Evolutionary conservation across 2,329 filamentous ascomycete species (phyloP).

Genomic region (Mollisia scopiformis): DNA sequence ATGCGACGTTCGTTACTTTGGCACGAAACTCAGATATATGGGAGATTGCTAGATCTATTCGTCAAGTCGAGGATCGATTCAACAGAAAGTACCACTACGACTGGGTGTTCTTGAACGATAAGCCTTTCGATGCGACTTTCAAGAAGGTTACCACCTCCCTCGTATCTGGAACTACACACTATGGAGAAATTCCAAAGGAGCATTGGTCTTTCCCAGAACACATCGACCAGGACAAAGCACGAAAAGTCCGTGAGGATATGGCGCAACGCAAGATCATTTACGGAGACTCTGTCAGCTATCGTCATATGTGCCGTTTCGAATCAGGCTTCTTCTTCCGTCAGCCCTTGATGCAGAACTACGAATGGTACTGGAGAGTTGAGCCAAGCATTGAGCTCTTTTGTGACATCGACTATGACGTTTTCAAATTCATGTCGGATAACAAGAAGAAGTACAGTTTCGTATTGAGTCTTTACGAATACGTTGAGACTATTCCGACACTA

Average conservation of each 20-base stretch:
- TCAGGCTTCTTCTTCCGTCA: slow-evolving; percentile 99
- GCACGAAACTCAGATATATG: slow-evolving; percentile 92
- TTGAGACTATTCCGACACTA: slow-evolving; percentile 89
- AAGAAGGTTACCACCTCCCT: slow-evolving; percentile 88
- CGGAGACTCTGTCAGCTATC: slow-evolving; percentile 93
- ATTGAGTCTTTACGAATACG: slow-evolving; percentile 93
- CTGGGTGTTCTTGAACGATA: slow-evolving; percentile 98
- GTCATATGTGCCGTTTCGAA: slow-evolving; percentile 99
- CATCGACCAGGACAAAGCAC: slow-evolving; percentile 94
- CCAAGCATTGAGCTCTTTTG: slow-evolving; percentile 96
- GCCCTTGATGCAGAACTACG: slow-evolving; percentile 89
- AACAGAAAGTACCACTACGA: slow-evolving; percentile 97
- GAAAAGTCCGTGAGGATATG: slow-evolving; percentile 93
- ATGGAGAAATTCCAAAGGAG: slow-evolving; percentile 85
- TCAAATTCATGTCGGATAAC: slow-evolving; percentile 94
- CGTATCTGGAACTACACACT: slow-evolving; percentile 90
- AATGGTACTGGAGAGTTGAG: slow-evolving; percentile 99
- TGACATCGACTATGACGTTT: slow-evolving; percentile 93
- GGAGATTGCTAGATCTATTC: slow-evolving; percentile 96
- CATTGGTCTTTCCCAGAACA: slow-evolving; percentile 97
- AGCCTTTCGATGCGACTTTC: slow-evolving; percentile 90
- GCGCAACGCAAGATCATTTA: slow-evolving; percentile 94
- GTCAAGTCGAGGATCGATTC: slow-evolving; percentile 96
- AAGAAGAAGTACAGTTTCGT: slow-evolving; percentile 99
- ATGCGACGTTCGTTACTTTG: slow-evolving; percentile 96